phyloP scores from a whole-genome alignment of 257 asterid genomes.

The Coffea canephora region DNA sequence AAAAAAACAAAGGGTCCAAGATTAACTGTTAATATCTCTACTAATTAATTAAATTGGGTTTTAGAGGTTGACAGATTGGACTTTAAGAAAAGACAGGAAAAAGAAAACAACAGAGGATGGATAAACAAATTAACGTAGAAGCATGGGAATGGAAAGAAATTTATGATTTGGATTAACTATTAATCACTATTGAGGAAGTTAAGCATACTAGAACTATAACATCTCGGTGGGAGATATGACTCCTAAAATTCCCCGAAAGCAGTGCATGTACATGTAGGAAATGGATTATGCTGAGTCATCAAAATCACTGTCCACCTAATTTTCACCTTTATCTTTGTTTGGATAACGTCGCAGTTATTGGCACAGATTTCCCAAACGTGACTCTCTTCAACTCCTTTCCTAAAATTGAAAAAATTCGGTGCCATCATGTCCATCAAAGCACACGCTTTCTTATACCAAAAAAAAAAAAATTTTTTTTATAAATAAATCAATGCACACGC shows the following conservation, averaged over 20 bases:
- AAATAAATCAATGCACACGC: too few relatives aligned
- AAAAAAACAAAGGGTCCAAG: too few relatives aligned
- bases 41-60: too few relatives aligned
- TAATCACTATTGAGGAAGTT: background rate
- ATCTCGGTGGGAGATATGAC: background rate
- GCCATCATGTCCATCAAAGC: too few relatives aligned
- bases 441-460: too few relatives aligned
- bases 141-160: background rate
- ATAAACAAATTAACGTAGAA: background rate
- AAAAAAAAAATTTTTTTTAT: too few relatives aligned
- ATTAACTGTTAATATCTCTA: too few relatives aligned
- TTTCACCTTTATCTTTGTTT: background rate
- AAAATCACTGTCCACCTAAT: slow-evolving; percentile 17
- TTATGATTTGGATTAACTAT: background rate
- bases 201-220: background rate
- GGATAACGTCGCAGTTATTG: slow-evolving; percentile 13
- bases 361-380: slow-evolving; percentile 14
- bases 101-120: background rate
- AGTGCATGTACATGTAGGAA: background rate
- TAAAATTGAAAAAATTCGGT: too few relatives aligned
- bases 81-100: background rate
- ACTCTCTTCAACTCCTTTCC: background rate
- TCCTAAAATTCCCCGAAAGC: background rate
- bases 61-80: background rate
- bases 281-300: slow-evolving; percentile 19